A percentile compares a stretch with the other conserved stretches of the same genome.
These are phyloP conservation scores for Protea cynaroides DNA, from an alignment of 164 flowering plant genomes.

Conservation along the genomic window DNA sequence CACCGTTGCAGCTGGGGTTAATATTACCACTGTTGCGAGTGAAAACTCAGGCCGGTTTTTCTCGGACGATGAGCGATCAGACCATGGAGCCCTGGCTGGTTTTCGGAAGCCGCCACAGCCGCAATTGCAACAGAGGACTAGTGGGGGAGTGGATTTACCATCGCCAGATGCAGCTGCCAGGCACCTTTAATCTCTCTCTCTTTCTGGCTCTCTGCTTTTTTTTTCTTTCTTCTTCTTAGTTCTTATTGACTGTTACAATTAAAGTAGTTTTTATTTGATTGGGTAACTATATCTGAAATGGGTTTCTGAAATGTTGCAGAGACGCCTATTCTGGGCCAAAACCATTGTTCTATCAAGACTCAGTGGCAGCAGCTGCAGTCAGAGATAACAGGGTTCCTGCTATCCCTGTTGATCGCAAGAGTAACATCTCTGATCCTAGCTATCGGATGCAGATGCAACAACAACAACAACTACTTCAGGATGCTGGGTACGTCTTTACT, in stretches of 20 bases:
- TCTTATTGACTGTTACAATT: not conserved
- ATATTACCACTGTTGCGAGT: constrained; percentile 16
- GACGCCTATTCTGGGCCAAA: constrained; percentile 52
- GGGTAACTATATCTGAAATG: constrained; percentile 13
- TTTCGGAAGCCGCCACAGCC: constrained; percentile 29
- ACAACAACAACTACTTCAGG: constrained; percentile 47
- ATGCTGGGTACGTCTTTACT: constrained; percentile 42
- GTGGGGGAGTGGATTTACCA: constrained; percentile 26
- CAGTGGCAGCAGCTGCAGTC: constrained; percentile 28
- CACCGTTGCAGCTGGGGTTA: constrained; percentile 11
- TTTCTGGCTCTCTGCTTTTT: too few relatives aligned
- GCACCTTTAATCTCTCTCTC: constrained; percentile 7
- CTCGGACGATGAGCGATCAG: constrained; percentile 82
- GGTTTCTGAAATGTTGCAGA: constrained; percentile 30
- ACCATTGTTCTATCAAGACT: constrained; percentile 59
- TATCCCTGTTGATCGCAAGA: constrained; percentile 38
- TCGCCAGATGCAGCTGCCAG: constrained; percentile 42
- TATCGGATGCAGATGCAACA: constrained; percentile 46
- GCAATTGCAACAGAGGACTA: constrained; percentile 35
- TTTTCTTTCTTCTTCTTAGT: not conserved
- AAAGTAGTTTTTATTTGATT: not conserved
- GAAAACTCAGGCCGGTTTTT: constrained; percentile 43
- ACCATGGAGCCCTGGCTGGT: constrained; percentile 49
- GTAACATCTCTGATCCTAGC: constrained; percentile 42
- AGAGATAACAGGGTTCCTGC: constrained; percentile 32